Conservation (phyloP, 106 monocot species). For the Posidonia australis region DNA sequence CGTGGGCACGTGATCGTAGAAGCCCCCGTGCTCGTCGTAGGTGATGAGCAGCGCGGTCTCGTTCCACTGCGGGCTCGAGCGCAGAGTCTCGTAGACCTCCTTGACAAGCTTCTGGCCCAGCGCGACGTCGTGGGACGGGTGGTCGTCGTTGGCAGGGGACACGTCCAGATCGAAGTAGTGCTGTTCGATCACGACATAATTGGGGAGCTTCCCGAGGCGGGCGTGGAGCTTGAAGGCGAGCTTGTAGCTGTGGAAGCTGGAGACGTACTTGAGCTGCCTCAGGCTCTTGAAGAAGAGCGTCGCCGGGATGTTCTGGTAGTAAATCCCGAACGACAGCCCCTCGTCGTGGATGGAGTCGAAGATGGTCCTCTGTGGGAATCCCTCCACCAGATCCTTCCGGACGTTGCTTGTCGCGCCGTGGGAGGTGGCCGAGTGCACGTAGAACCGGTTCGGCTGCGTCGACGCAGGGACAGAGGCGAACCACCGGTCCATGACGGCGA, state of each 20-base stretch:
- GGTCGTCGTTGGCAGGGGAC: slow-evolving; percentile 69
- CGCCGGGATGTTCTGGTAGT: slow-evolving; percentile 90
- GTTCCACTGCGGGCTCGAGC: slow-evolving; percentile 82
- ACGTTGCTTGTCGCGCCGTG: slow-evolving; percentile 80
- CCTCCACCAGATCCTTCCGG: slow-evolving; percentile 61
- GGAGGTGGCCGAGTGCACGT: slow-evolving; percentile 81
- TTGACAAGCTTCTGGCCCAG: slow-evolving; percentile 62
- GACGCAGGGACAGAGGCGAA: slow-evolving; percentile 79
- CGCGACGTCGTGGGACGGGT: slow-evolving; percentile 81
- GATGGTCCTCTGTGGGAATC: slow-evolving; percentile 78
- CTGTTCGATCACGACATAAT: slow-evolving; percentile 76
- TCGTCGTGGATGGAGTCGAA: slow-evolving; percentile 65
- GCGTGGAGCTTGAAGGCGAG: slow-evolving; percentile 66
- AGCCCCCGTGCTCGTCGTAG: slow-evolving; percentile 87
- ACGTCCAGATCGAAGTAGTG: slow-evolving; percentile 53
- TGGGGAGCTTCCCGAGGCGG: slow-evolving; percentile 48
- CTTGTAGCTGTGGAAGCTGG: slow-evolving; percentile 65
- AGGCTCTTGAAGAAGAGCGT: slow-evolving; percentile 69
- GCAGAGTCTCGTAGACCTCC: slow-evolving; percentile 71
- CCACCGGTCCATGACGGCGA: slow-evolving; percentile 76
- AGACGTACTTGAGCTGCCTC: slow-evolving; percentile 46
- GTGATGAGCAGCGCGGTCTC: slow-evolving; percentile 75
- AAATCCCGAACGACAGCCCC: slow-evolving; percentile 51
- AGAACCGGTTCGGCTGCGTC: slow-evolving; percentile 85
- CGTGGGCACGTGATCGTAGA: slow-evolving; percentile 86